Evolutionary conservation across 2,329 filamentous ascomycete genomes (phyloP), one percentile per base, ranked within the genome.

Genomic region (Colletotrichum sp.): DNA sequence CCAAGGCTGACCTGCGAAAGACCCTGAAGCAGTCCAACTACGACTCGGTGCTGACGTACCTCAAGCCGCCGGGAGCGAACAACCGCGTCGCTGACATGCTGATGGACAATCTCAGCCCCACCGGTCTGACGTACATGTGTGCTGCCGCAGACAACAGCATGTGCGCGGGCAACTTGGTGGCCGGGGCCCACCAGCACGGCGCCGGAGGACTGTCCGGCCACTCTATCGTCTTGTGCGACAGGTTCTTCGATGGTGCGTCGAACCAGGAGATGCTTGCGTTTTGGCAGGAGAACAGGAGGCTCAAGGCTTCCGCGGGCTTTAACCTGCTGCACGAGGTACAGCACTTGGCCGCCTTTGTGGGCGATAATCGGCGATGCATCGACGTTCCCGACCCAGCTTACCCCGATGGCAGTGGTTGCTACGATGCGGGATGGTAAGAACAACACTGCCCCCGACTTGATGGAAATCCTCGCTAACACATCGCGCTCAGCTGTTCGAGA

Each of bases 111-210:
- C 60, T 71, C 43, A 71, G 69, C 18, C 69, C 60, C 7, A 71
- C 60, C 8, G 69, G 69, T 13, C 43, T 71, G 13, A 71, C 69
- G 8, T 71, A 71, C 13, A 66, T 66, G 69, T 71, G 60, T 13
- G 68, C 57, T 21, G 26, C 68, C n/a, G 28, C 7, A 16, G 39
- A 55, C 39, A 14, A 16, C 26, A 10, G 10, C 7, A 57, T 21
- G 14, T 71, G 69, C 30, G 5, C n/a, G 14, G 59, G 60, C 21
- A 8, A 4, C 4, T 30, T 65, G 69, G 30, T 32, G 7, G 69
- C 60, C 16, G 60, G n/a, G 6, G 39, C 69, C 4, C 60, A 71
- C 7, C 43, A 71, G 12, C 39, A 71, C 21, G 69, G 69, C 1
- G 59, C 43, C 4, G 60, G 21, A 36, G 60, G 60, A 7, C 28